A percentile compares a stretch with the other conserved stretches of the same genome.
Evolutionary conservation across 2,329 filamentous ascomycete species (phyloP).

Genomic region (Aureobasidium zeae): DNA sequence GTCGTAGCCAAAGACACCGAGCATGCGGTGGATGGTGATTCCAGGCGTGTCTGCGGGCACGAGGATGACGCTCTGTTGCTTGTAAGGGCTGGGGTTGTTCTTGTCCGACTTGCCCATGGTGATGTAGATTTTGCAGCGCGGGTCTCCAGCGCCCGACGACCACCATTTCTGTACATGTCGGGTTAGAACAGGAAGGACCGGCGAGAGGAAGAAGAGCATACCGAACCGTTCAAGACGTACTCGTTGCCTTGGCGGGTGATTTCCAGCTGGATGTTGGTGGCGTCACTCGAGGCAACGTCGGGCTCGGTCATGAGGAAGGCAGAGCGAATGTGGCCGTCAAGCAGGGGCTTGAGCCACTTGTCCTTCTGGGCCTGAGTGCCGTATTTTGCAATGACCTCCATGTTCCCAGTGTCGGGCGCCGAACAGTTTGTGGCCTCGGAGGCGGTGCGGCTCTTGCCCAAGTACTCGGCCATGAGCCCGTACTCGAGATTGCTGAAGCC

Average conservation of each 20-base stretch:
- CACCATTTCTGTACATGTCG: constrained; percentile 74
- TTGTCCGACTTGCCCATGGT: constrained; percentile 92
- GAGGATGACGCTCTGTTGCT: constrained; percentile 85
- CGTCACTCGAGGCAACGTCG: constrained; percentile 42
- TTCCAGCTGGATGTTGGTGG: constrained; percentile 48
- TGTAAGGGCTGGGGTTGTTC: constrained; percentile 65
- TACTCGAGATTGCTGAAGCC: constrained; percentile 96
- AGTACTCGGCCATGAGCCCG: constrained; percentile 90
- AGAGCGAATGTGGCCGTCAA: constrained; percentile 41
- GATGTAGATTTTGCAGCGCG: constrained; percentile 84
- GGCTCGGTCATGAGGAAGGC: constrained; percentile 46
- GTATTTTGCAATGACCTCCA: constrained; percentile 45
- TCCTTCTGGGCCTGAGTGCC: constrained; percentile 42
- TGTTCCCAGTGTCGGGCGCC: constrained; percentile 44
- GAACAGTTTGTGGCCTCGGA: constrained; percentile 74
- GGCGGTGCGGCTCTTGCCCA: constrained; percentile 76
- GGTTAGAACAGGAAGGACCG: background rate
- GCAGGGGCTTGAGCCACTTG: constrained; percentile 41
- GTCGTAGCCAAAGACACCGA: constrained; percentile 90
- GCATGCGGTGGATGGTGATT: constrained; percentile 87
- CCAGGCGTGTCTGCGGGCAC: constrained; percentile 74
- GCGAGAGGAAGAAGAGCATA: constrained; percentile 33
- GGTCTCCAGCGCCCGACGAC: constrained; percentile 91
- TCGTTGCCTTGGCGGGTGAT: constrained; percentile 78
- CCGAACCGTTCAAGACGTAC: constrained; percentile 81